Evolutionary conservation across 1,284 basidiomycete genomes (phyloP), one percentile per base, ranked within the genome.

Genomic region (Xerocomus amazonicus): DNA sequence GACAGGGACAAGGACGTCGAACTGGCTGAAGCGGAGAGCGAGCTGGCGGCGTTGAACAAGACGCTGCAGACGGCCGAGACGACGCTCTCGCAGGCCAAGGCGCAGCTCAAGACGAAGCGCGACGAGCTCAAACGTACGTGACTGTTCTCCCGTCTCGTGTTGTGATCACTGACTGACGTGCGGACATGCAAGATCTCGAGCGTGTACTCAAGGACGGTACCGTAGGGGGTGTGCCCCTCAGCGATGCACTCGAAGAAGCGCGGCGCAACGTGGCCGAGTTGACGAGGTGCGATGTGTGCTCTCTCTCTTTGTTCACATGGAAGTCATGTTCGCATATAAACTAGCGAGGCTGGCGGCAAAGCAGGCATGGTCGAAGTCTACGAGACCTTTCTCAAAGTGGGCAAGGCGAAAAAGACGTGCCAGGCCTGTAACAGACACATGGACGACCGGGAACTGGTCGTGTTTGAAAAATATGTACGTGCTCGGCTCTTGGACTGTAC

Each of bases 341-440:
- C n/a, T 32, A 66, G 63, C 19, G 54, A 63, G 28, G 27, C 44
- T 29, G 46, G 67, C 59, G 27, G 54, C 50, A 57, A 59, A 58
- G 59, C 70, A 23, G 80, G 78, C 5, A 70, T 73, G 17, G 71
- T 71, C 19, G 62, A 76, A 7, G 80, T 90, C 28, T 93, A 86
- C 60, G 73, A 87, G 48, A 70, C 71, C 2, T 68, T 95, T 23
- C 74, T 92, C 9, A 70, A 74, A 19, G 68, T 72, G 1, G 90
- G 85, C 16, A 80, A 81, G 62, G 70, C 74, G 31, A 79, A 83
- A 56, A 83, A 88, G 57, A 72, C 76, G 3, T 98, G 95, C 60
- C 73, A 81, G 17, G 83, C 84, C 4, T 97, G 95, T 65, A 81
- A 83, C 56, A 81, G 94, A 6, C 73, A 73, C 27, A 73, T 97